These are phyloP conservation scores for Acorus gramineus DNA, from an alignment of 106 monocot species.

Conservation along the genomic window DNA sequence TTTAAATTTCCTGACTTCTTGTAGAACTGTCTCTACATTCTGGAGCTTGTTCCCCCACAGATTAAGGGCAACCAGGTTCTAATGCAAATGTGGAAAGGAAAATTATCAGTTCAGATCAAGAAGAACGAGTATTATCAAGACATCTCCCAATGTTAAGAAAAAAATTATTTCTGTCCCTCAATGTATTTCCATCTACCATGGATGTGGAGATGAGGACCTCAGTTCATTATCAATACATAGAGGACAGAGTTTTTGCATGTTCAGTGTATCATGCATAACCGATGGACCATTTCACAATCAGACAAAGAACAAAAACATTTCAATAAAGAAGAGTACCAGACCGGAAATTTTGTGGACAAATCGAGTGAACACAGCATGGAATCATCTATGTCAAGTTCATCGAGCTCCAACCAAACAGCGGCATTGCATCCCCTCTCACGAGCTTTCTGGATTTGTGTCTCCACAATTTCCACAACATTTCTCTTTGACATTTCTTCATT, in stretches of 20 bases:
- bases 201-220: too few relatives aligned
- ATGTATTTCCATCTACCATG: too few relatives aligned
- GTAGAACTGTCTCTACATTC: conserved; percentile 40
- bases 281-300: not conserved
- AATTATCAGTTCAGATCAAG: not conserved
- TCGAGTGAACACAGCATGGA: conserved; percentile 66
- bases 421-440: conserved; percentile 37
- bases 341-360: conserved; percentile 72
- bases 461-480: conserved; percentile 35
- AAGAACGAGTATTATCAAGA: too few relatives aligned
- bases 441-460: conserved; percentile 41
- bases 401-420: conserved; percentile 79
- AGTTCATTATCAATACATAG: too few relatives aligned
- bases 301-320: not conserved
- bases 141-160: too few relatives aligned
- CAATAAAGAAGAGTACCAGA: conserved; percentile 3
- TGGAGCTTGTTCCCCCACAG: conserved; percentile 93
- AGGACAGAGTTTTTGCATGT: too few relatives aligned
- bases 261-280: too few relatives aligned
- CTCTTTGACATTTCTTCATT: conserved; percentile 6
- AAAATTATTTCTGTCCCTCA: too few relatives aligned
- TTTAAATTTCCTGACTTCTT: conserved; percentile 63
- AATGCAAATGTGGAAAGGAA: conserved; percentile 9
- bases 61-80: conserved; percentile 91
- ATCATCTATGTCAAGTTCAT: conserved; percentile 83